phyloP scores from a whole-genome alignment of 805 yeast genomes.

The Lipomyces sp. region DNA sequence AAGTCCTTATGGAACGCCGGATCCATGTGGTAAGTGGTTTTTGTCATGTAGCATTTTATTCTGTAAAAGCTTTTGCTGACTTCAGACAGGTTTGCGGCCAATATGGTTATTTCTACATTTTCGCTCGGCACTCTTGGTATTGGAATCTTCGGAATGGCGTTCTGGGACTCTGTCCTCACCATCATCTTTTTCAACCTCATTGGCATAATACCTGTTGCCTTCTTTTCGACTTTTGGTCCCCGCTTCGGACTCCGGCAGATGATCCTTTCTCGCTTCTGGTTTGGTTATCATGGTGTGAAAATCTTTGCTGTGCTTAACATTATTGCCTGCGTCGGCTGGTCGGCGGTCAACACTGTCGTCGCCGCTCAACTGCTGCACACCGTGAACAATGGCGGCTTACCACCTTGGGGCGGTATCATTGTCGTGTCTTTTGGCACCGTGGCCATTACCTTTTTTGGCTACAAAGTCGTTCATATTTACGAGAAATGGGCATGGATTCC shows the following conservation, averaged over 20 bases:
- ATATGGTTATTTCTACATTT: constrained; percentile 82
- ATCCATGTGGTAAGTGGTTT: constrained; percentile 66
- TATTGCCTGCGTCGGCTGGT: constrained; percentile 93
- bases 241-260: constrained; percentile 86
- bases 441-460: constrained; percentile 80
- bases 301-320: constrained; percentile 77
- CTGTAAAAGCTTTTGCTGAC: neutral
- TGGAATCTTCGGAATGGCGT: constrained; percentile 66
- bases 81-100: constrained; percentile 62
- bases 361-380: constrained; percentile 82
- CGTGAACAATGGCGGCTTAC: constrained; percentile 67
- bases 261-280: constrained; percentile 75
- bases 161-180: constrained; percentile 69
- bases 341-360: constrained; percentile 88
- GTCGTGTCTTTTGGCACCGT: constrained; percentile 69
- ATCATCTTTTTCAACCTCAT: constrained; percentile 74
- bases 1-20: constrained; percentile 71
- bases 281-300: constrained; percentile 77
- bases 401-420: constrained; percentile 91
- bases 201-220: constrained; percentile 82
- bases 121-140: constrained; percentile 76
- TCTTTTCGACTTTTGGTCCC: constrained; percentile 81
- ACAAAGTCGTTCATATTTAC: constrained; percentile 76
- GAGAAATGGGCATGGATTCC: constrained; percentile 93
- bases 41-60: neutral